Base-by-base conservation (phyloP, 208 protist species). In the Acanthamoeba rhysodes region DNA sequence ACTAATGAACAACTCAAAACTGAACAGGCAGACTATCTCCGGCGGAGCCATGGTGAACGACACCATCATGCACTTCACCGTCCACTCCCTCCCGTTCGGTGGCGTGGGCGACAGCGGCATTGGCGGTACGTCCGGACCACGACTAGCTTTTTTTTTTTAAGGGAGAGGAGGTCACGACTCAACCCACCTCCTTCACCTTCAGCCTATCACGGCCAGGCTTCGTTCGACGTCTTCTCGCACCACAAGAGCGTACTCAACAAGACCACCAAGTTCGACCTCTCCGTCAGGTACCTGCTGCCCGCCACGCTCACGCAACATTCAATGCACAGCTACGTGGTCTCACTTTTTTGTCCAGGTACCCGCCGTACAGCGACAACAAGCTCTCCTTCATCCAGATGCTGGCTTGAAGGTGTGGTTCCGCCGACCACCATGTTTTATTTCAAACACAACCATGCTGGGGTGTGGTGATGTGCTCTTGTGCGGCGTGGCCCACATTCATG, bases 21-120 rank as follows among this genome's bases (percentile, higher is more conserved):
- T 1, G 1, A 78, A 53, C 97, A 32, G 97, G 20, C 2, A 70
- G 16, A 94, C 32, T 94, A 18, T 50, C 90, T 57, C 48, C 22
- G 96, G 96, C 55, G 68, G 76, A 2, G 62, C 95, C 12, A 55
- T 93, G 62, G 68, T 97, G 41, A 97, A 97, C 68, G 95, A 97
- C 34, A 45, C 72, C 16, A 27, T 97, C 4, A 62, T 97, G 59
- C 96, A 97, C 64, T 95, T 95, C 48, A 82, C 85, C 0, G 76
- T 76, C 45, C 32, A 27, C 37, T 5, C 34, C 24, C 48, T 99
- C 27, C 98, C 99, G 50, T 99, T 99, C 96, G 99, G 98, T 74
- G 99, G 99, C 50, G 97, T 99, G 34, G 90, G 90, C 4, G 66
- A 76, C 62, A 94, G 90, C 45, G 98, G 99, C 78, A 98, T 99